Evolutionary conservation across 345 rosid genomes (phyloP).

Genomic region (Populus deltoides): DNA sequence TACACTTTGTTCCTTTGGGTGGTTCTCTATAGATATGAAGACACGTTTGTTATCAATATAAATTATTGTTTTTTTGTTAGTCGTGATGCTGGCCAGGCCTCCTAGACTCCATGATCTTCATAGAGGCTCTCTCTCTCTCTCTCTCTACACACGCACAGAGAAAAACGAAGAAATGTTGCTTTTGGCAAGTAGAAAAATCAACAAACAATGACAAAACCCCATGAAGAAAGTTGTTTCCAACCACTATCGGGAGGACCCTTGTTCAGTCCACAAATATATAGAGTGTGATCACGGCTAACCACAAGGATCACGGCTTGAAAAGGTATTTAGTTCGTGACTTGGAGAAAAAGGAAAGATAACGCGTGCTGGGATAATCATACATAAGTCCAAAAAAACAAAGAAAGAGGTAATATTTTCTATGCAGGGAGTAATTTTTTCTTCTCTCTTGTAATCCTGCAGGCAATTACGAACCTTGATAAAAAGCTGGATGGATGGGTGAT

Average conservation of each 20-base stretch:
- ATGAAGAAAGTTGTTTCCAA: not conserved
- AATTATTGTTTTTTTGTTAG: too few species aligned
- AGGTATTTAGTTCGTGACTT: not conserved
- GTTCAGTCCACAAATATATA: not conserved
- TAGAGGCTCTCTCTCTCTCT: too few species aligned
- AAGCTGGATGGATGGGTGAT: not conserved
- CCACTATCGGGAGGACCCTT: not conserved
- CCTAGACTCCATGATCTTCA: not conserved
- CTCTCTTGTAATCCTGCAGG: not conserved
- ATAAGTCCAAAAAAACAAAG: slow-evolving; percentile 13
- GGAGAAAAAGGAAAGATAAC: slow-evolving; percentile 7
- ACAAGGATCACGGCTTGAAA: too few species aligned
- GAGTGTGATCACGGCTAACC: not conserved
- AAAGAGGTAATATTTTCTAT: not conserved
- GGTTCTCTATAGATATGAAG: too few species aligned
- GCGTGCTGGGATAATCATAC: slow-evolving; percentile 30
- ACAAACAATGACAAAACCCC: not conserved
- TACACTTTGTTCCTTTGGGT: too few species aligned
- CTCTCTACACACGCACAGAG: too few species aligned
- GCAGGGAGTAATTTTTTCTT: not conserved
- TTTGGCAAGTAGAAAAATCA: not conserved
- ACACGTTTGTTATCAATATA: too few species aligned
- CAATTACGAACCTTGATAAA: not conserved
- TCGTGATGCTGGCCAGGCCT: not conserved
- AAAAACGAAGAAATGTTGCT: not conserved